Evolutionary conservation across 345 rosid genomes (phyloP), one percentile per base, ranked within the genome.

Genomic region (Gossypium ekmanianum): DNA sequence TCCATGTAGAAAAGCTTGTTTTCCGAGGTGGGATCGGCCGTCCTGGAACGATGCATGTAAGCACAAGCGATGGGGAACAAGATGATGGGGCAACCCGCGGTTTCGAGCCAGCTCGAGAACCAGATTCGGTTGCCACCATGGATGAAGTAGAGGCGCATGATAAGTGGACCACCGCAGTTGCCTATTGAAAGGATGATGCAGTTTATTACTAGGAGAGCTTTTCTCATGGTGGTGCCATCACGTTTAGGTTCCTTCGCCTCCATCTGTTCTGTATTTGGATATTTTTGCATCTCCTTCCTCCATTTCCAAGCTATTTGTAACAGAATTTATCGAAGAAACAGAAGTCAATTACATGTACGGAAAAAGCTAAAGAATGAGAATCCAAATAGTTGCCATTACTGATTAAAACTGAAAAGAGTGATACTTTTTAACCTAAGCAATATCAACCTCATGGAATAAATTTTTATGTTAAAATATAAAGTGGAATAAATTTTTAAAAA

Each of bases 91-190:
- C 86, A 91, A 59, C 82, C 97, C 14, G 65, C 89, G 2, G 97
- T 86, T 81, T 87, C 74, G 39, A 94, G 92, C 84, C 91, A 89
- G 77, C 88, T 85, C 9, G 90, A 81, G 74, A 91, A 87, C 98
- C 97, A 94, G 18, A 92, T 57, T 4, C 93, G 83, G 1, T 81
- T 76, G 26, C 97, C 97, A 2, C 94, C 98, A 41, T 86, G 91
- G 84, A 82, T 9, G 88, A 84, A 92, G 81, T 94, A 94, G 79
- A 89, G 90, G 61, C 94, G 94, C 84, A 83, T 80, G 13, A 94
- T 54, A 26, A 94, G 61, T 4, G 94, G 97, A 69, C 88, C 91
- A 20, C 86, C 93, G 76, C 88, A 85, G 72, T 83, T 86, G 73
- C 97, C 92, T 61, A 94, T 69, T 39, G 87, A 59, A 9, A 94